Evolutionary conservation across 768 basidiomycete genomes (phyloP).

Genomic region (Leccinum longicurvipes): DNA sequence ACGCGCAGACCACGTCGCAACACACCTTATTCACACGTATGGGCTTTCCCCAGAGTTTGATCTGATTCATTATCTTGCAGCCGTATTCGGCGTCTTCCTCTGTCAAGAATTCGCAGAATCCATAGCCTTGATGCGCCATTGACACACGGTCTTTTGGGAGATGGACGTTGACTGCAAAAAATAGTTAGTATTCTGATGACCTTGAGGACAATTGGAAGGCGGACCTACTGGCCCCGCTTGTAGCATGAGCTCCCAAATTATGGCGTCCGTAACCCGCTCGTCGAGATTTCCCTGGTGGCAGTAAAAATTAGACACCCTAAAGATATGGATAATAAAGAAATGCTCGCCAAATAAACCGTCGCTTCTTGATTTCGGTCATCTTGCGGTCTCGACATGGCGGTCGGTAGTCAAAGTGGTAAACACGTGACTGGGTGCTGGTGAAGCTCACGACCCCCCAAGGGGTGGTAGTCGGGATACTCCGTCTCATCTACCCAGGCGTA

Average conservation of each 20-base stretch:
- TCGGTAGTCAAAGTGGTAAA: not conserved
- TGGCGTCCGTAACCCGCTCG: constrained; percentile 88
- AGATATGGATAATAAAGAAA: not conserved
- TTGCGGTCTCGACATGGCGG: constrained; percentile 50
- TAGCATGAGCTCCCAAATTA: constrained; percentile 98
- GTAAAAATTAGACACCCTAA: not conserved
- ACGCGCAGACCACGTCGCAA: constrained; percentile 3
- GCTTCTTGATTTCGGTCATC: constrained; percentile 92
- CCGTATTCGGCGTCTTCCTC: constrained; percentile 99
- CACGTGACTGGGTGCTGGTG: too few species aligned
- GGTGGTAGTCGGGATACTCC: too few species aligned
- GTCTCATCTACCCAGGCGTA: too few species aligned
- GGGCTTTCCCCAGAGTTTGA: constrained; percentile 98
- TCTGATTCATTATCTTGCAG: constrained; percentile 99
- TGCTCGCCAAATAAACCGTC: constrained; percentile 74
- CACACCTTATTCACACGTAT: constrained; percentile 97
- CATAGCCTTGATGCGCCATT: constrained; percentile 98
- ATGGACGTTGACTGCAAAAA: not conserved
- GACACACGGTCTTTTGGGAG: constrained; percentile 98
- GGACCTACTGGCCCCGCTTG: constrained; percentile 98
- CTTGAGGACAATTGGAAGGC: constrained; percentile 28
- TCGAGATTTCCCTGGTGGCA: constrained; percentile 84
- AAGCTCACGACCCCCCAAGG: too few species aligned
- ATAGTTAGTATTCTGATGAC: not conserved
- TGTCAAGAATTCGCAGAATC: constrained; percentile 98